Base-by-base conservation (phyloP, 495 filamentous ascomycete genomes). In the Niebla homalea region DNA sequence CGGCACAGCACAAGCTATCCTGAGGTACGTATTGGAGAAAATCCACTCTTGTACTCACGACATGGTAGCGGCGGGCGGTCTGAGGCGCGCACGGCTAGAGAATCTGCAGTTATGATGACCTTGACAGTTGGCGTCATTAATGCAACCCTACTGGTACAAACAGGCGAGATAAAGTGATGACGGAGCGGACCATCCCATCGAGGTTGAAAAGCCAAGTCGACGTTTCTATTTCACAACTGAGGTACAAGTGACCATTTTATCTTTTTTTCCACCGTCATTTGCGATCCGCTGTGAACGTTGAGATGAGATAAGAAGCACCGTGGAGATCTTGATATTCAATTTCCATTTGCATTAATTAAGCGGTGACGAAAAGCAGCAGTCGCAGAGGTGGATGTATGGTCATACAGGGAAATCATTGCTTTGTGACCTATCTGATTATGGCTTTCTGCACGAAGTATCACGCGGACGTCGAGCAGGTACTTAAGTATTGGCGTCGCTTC, bases 1-100 rank as follows among this genome's bases (percentile, higher is more conserved):
- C 44, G 43, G 32, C 44, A 37, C 40, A 43, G 26, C 26, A 19
- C n/a, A 36, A 4, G 44, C 53, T 37, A 43, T 14, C 16, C 38
- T 25, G 35, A 29, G 46, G 43, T 35, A 14, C 36, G 19, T 14
- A 21, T 19, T 37, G 36, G 12, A 52, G 36, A 49, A 44, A 45
- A 26, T 18, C 15, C 47, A 74, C 71, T 74, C 70, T 39, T 7
- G 19, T 51, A 74, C 71, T 74, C 70, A 74, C 71, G 71, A 73
- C 71, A 74, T 74, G 56, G 62, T 70, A 66, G 52, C 43, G 49
- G 48, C 52, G 56, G 56, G 52, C 43, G 40, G 51, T 51, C 29
- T 57, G 47, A 49, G 45, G 52, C 56, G 52, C 50, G 41, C 29
- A 52, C 54, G 54, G 50, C 54, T 49, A 46, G 36, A 45, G 36